Base-by-base conservation (phyloP, 2,329 filamentous ascomycete species). In the Scopulariopsis brevicaulis region DNA sequence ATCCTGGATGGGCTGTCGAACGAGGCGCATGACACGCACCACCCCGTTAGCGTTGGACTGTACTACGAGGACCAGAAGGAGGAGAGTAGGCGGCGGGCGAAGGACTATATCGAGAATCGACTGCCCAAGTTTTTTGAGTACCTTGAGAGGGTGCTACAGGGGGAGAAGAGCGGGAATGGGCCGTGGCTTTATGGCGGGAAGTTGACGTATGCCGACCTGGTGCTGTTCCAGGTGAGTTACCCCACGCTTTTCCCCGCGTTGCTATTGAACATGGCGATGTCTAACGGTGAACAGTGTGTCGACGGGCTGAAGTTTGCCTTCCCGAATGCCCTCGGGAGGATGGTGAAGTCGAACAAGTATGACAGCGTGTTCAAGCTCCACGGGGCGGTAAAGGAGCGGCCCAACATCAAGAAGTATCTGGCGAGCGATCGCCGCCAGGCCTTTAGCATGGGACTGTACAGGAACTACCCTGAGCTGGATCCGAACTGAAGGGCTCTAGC, bases 11-110 rank as follows among this genome's bases (percentile, higher is more conserved):
- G 80, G 1, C 69, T 92, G 53, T 81, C 81, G 65, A 84, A 86
- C 63, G 89, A 92, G 71, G 69, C 82, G 1, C 89, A 92, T 67
- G 86, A 92, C 64, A 84, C 82, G 28, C 89, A 93, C 67, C 89
- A 93, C 65, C 89, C 89, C 1, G 73, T 90, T 56, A 77, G 81
- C 1, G 66, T 73, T 0, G 66, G 69, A 1, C 67, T 79, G 4
- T 87, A 85, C 68, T 93, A 91, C 64, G 86, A 90, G 65, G 86
- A 91, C 28, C 89, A 93, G 70, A 89, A 86, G 68, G 73, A 76
- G 0, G 88, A 89, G 67, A 76, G 83, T 18, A 71, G 83, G 65
- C 76, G 74, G 59, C 80, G 77, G 61, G 77, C 81, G 10, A 73
- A 73, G 50, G 77, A 84, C 58, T 90, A 84, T 59, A 73, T 84